Percentiles rank a stretch among this genome's conserved stretches.
These are phyloP conservation scores for Kwoniella newhampshirensis DNA, from an alignment of 768 basidiomycete genomes.

Conservation along the genomic window DNA sequence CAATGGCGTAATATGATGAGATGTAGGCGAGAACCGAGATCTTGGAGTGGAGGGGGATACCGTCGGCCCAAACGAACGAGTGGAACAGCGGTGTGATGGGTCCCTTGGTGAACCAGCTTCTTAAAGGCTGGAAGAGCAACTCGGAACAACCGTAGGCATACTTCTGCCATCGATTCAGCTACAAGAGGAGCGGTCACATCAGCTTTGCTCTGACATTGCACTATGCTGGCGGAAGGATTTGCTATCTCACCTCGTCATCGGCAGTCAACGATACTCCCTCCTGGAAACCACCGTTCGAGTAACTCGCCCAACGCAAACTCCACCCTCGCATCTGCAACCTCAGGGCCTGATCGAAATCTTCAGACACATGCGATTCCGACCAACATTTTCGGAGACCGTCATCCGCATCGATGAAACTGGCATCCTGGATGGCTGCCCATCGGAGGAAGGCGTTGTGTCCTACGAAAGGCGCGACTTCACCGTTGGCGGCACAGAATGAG, in stretches of 20 bases:
- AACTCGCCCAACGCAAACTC: constrained; percentile 63
- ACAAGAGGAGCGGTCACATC: not conserved
- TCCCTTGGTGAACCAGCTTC: constrained; percentile 73
- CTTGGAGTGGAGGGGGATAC: constrained; percentile 60
- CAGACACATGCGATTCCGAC: constrained; percentile 78
- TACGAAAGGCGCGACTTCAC: constrained; percentile 36
- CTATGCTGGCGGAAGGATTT: too few relatives aligned
- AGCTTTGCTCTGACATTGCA: too few relatives aligned
- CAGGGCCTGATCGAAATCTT: constrained; percentile 55
- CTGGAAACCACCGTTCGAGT: constrained; percentile 81
- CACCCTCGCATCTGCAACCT: constrained; percentile 62
- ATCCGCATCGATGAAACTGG: constrained; percentile 67
- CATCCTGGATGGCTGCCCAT: constrained; percentile 82
- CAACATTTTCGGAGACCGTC: constrained; percentile 72
- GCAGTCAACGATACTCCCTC: constrained; percentile 87
- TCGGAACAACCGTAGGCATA: constrained; percentile 52
- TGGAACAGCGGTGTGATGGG: constrained; percentile 64
- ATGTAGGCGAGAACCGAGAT: constrained; percentile 62
- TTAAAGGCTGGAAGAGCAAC: constrained; percentile 80
- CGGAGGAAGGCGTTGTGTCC: constrained; percentile 71
- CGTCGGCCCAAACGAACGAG: constrained; percentile 52
- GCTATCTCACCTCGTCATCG: constrained; percentile 76
- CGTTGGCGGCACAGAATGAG: constrained; percentile 51
- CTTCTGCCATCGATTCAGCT: constrained; percentile 81
- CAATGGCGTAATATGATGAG: constrained; percentile 58